A percentile compares a stretch with the other conserved stretches of the same genome.
Conservation (phyloP, 176 grass and related monocot species). For the Alloteropsis semialata region DNA sequence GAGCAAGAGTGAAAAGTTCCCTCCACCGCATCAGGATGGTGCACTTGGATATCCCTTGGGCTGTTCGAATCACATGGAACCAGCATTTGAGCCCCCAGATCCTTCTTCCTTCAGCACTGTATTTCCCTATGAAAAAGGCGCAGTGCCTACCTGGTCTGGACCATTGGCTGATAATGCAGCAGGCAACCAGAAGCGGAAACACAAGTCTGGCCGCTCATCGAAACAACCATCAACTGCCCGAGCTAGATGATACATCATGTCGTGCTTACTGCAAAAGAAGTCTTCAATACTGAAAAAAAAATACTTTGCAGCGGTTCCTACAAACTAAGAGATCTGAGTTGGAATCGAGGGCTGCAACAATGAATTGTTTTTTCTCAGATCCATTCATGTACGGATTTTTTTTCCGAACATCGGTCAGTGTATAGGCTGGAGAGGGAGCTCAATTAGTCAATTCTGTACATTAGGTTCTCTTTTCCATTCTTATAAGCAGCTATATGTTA, state of each 20-base stretch:
- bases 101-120: slow-evolving; percentile 75
- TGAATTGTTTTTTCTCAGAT: slow-evolving; percentile 30
- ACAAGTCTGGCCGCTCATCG: slow-evolving; percentile 60
- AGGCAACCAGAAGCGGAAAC: slow-evolving; percentile 66
- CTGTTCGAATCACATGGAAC: slow-evolving; percentile 76
- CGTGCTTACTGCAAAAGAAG: slow-evolving; percentile 29
- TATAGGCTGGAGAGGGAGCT: slow-evolving; percentile 70
- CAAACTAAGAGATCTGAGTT: slow-evolving; percentile 17
- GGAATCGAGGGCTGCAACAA: slow-evolving; percentile 25
- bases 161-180: slow-evolving; percentile 58
- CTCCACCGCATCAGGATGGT: slow-evolving; percentile 83
- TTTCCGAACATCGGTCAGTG: slow-evolving; percentile 46
- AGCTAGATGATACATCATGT: slow-evolving; percentile 50
- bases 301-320: neutral
- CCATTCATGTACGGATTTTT: slow-evolving; percentile 56
- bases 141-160: slow-evolving; percentile 67
- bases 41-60: slow-evolving; percentile 70
- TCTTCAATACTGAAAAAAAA: slow-evolving; percentile 2
- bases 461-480: slow-evolving; percentile 65
- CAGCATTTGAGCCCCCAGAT: slow-evolving; percentile 59
- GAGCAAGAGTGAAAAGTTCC: slow-evolving; percentile 94
- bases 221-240: slow-evolving; percentile 74
- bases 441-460: slow-evolving; percentile 79
- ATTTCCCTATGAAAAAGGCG: slow-evolving; percentile 67
- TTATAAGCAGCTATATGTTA: slow-evolving; percentile 46